These are phyloP conservation scores for Pyrenophora seminiperda DNA, from an alignment of 2,329 filamentous ascomycete genomes.

Conservation along the genomic window DNA sequence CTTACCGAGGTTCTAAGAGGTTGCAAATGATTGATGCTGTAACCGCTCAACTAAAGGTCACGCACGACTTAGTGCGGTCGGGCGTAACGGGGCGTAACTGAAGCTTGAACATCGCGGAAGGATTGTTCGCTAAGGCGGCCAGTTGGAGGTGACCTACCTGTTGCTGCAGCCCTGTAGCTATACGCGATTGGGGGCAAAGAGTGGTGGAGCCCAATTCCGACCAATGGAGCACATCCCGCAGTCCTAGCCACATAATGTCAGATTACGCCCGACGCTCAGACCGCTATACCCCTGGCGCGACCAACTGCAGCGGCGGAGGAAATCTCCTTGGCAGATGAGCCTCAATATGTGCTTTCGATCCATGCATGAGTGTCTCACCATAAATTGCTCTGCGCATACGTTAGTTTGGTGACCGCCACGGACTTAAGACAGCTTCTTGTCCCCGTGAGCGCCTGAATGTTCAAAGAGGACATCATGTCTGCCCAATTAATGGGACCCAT, in stretches of 20 bases:
- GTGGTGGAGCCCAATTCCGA: conserved; percentile 5
- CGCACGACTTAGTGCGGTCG: conserved; percentile 15
- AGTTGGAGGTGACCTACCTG: conserved; percentile 10
- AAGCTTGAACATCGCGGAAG: conserved; percentile 25
- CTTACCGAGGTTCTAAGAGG: not conserved
- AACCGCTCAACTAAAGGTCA: conserved; percentile 20
- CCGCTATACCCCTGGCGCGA: conserved; percentile 8
- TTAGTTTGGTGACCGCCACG: conserved; percentile 3
- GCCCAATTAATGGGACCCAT: conserved; percentile 25
- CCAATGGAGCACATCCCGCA: conserved; percentile 20
- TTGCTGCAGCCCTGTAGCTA: conserved; percentile 15
- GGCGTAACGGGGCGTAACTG: conserved; percentile 24
- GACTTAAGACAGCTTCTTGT: conserved; percentile 8
- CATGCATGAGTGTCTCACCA: conserved; percentile 23
- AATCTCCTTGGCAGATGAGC: conserved; percentile 16
- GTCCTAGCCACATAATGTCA: conserved; percentile 27
- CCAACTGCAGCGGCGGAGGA: conserved; percentile 10
- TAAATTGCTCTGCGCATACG: conserved; percentile 11
- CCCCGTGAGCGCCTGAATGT: conserved; percentile 5
- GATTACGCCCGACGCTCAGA: conserved; percentile 32
- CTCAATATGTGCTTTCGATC: conserved; percentile 17
- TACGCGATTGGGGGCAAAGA: conserved; percentile 19
- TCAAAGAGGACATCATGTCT: conserved; percentile 29
- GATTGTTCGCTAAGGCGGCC: conserved; percentile 22
- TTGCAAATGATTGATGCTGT: conserved; percentile 23